These are phyloP conservation scores for Fagus crenata DNA, from an alignment of 306 rosid genomes.

Conservation along the genomic window DNA sequence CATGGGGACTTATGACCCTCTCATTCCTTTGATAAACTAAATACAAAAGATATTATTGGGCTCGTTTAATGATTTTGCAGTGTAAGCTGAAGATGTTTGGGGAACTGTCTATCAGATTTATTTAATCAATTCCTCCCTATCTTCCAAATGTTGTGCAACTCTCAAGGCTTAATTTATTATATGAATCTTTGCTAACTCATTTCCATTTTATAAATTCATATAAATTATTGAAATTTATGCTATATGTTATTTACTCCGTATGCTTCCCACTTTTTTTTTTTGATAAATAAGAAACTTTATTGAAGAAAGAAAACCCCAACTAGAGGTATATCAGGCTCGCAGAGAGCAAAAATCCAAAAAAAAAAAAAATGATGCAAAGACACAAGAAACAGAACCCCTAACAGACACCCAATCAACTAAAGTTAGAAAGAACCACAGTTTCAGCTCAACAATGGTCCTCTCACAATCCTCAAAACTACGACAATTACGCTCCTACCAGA, in stretches of 20 bases:
- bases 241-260: background rate
- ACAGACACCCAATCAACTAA: too few species aligned
- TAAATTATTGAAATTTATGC: background rate
- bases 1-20: too few species aligned
- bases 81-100: background rate
- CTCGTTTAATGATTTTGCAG: background rate
- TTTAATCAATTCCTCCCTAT: background rate
- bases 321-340: too few species aligned
- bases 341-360: too few species aligned
- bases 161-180: background rate
- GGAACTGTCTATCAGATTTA: background rate
- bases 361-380: too few species aligned
- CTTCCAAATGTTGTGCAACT: background rate
- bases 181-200: background rate
- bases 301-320: too few species aligned
- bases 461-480: too few species aligned
- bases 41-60: background rate
- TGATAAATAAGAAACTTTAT: too few species aligned
- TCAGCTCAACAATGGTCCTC: too few species aligned
- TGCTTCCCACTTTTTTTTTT: background rate
- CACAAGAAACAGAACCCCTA: too few species aligned
- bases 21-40: background rate
- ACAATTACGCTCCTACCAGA: too few species aligned
- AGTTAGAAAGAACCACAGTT: too few species aligned
- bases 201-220: background rate